Evolutionary conservation across 345 rosid genomes (phyloP).

Genomic region (Syzygium oleosum): DNA sequence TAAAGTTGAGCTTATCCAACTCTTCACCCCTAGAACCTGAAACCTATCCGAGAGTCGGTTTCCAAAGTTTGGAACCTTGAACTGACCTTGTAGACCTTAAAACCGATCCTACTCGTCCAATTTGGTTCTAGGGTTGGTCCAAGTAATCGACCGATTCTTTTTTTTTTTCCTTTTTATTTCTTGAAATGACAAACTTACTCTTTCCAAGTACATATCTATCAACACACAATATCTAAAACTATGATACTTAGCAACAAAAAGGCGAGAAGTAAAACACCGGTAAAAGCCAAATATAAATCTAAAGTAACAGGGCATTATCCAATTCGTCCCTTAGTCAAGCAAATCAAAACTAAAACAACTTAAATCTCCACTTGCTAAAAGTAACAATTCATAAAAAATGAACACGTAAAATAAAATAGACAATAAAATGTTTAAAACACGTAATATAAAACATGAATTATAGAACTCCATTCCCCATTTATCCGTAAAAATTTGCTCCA

Average conservation of each 20-base stretch:
- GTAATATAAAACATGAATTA: neutral
- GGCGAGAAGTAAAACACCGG: neutral
- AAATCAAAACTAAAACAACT: neutral
- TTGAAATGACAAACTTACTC: neutral
- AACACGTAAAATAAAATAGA: too few relatives aligned
- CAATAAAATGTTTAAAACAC: neutral
- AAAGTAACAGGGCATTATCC: neutral
- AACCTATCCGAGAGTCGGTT: accelerated
- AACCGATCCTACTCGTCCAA: neutral
- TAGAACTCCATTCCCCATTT: neutral
- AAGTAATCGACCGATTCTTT: neutral
- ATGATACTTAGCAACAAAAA: neutral
- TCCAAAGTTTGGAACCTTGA: neutral
- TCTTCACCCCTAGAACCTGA: neutral
- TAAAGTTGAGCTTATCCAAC: neutral
- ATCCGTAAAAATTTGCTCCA: neutral
- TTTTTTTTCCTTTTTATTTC: neutral
- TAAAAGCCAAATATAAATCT: neutral
- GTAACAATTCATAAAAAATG: neutral
- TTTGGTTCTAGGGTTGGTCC: neutral
- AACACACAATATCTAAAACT: neutral
- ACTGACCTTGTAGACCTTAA: neutral
- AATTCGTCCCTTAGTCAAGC: neutral
- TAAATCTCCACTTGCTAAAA: neutral
- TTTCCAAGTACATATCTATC: neutral